Evolutionary conservation across 768 basidiomycete species (phyloP), one percentile per base, ranked within the genome.

Genomic region (Solioccasus polychromus): DNA sequence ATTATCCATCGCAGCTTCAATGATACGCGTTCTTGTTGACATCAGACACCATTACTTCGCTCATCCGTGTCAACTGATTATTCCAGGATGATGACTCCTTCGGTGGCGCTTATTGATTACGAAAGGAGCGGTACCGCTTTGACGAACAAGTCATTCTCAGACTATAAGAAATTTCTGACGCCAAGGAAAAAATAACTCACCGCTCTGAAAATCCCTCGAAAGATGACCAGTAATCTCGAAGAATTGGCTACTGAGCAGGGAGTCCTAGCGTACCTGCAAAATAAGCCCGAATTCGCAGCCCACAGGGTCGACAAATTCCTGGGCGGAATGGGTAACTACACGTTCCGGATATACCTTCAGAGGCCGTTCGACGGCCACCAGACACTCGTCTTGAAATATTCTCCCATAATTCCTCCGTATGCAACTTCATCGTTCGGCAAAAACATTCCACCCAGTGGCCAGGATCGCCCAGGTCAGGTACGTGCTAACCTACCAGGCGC

Each of bases 391-490:
- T 53, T 85, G 34, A 86, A 87, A 62, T 79, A 85, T 62, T 71
- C 72, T 9, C n/a, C n/a, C n/a, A n/a, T n/a, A n/a, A n/a, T n/a
- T n/a, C 71, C 74, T 39, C 66, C 73, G 20, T 78, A 73, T 48
- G 59, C 66, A 56, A 71, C 65, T 42, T 19, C 25, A 18, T 55
- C 60, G 8, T 44, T 42, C 20, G 39, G 25, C n/a, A n/a, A n/a
- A 19, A 43, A 20, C 23, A 31, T 68, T 57, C 51, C 67, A n/a
- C 48, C 79, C n/a, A n/a, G n/a, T n/a, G 60, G 66, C 1, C 51
- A 78, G 15, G 68, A 71, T 28, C 70, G 83, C 51, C n/a, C n/a
- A n/a, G n/a, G n/a, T n/a, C 83, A 85, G 77, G 83, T 81, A 48
- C 44, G 64, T 22, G 29, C 15, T 28, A 46, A 14, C 41, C 20